These are phyloP conservation scores for Alternaria infectoria DNA, from an alignment of 2,329 filamentous ascomycete genomes.

Conservation along the genomic window DNA sequence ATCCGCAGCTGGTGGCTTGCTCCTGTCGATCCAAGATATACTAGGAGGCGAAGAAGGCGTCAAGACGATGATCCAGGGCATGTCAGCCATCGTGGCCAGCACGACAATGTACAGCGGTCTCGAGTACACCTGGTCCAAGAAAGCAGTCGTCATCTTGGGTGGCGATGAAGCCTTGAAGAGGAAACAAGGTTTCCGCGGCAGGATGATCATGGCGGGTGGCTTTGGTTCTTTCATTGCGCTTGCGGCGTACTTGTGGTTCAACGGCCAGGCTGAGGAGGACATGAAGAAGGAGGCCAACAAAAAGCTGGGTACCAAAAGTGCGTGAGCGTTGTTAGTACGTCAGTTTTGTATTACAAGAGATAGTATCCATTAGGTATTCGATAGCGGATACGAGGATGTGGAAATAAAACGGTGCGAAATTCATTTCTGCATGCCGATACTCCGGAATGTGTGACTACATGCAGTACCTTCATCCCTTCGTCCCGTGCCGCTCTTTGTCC, in stretches of 20 bases:
- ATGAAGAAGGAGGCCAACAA: slow-evolving; percentile 8
- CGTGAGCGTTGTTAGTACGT: neutral
- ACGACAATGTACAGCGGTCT: slow-evolving; percentile 94
- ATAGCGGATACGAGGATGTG: neutral
- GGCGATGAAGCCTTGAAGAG: slow-evolving; percentile 55
- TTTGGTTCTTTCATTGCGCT: slow-evolving; percentile 54
- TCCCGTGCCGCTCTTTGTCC: neutral
- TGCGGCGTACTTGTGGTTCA: slow-evolving; percentile 44
- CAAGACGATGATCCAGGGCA: slow-evolving; percentile 41
- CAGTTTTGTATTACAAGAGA: neutral
- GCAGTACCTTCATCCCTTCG: neutral
- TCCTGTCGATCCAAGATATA: slow-evolving; percentile 31
- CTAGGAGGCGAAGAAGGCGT: slow-evolving; percentile 44
- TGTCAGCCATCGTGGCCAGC: slow-evolving; percentile 80
- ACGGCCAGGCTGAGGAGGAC: slow-evolving; percentile 15
- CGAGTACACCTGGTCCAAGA: slow-evolving; percentile 89
- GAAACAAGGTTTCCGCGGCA: slow-evolving; percentile 55
- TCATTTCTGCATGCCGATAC: too few species aligned
- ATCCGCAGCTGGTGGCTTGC: slow-evolving; percentile 42
- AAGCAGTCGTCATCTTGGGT: slow-evolving; percentile 85
- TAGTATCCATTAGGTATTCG: neutral
- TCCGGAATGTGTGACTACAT: neutral
- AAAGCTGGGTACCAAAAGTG: slow-evolving; percentile 2
- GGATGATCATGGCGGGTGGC: slow-evolving; percentile 55
- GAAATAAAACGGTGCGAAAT: neutral